Conservation (phyloP, 148 eudicot species). For the Nepenthes mirabilis region DNA sequence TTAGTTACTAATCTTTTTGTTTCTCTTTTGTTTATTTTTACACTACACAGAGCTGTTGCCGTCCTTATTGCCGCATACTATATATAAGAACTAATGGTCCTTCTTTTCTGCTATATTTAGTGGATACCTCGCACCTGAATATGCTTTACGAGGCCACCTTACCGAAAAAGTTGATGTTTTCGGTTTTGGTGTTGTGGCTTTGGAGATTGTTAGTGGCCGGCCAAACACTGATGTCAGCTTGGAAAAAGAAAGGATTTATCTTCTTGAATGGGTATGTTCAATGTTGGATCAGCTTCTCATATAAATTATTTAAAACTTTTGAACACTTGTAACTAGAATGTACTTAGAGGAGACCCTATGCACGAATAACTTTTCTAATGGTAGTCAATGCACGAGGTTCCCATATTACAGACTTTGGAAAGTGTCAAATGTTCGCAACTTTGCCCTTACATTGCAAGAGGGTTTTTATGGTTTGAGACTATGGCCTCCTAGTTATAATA, state of each 20-base stretch:
- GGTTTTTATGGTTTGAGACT: no score
- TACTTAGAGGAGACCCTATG: no score
- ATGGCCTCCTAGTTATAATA: no score
- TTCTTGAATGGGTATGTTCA: conserved; percentile 77
- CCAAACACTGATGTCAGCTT: conserved; percentile 45
- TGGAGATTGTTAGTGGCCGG: conserved; percentile 78
- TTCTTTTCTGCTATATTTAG: background rate
- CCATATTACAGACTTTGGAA: no score
- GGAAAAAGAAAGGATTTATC: conserved; percentile 45
- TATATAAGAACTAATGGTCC: background rate
- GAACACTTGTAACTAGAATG: background rate
- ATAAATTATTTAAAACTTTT: background rate
- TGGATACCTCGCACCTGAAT: conserved; percentile 46
- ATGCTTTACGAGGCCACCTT: conserved; percentile 85
- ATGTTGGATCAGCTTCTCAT: background rate
- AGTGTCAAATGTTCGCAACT: no score
- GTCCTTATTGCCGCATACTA: background rate
- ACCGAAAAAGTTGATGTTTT: conserved; percentile 92
- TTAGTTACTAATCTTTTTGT: conserved; percentile 1
- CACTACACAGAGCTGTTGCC: background rate
- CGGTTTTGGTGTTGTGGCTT: conserved; percentile 76
- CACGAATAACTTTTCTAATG: no score
- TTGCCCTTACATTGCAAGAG: no score
- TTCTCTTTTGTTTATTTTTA: background rate
- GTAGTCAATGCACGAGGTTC: no score